These are phyloP conservation scores for Pseudogymnoascus pannorum DNA, from an alignment of 2,329 filamentous ascomycete genomes.

Conservation along the genomic window DNA sequence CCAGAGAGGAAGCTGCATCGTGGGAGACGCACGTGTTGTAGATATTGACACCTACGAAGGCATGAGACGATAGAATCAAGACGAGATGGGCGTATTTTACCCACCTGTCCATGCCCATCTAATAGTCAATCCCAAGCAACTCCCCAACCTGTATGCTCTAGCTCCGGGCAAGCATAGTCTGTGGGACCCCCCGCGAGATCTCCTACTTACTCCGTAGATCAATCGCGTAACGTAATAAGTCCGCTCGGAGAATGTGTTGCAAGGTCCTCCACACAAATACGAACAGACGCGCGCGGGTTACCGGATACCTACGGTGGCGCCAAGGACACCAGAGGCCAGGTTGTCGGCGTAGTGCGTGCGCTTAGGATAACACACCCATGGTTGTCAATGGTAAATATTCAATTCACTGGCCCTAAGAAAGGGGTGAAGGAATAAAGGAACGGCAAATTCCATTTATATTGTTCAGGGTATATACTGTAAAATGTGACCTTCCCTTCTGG, in stretches of 20 bases:
- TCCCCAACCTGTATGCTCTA: neutral
- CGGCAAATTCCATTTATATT: constrained; percentile 1
- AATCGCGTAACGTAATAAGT: neutral
- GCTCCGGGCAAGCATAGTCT: neutral
- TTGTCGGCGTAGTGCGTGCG: neutral
- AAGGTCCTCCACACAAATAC: neutral
- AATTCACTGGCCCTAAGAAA: neutral
- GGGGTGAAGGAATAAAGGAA: neutral
- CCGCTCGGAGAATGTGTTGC: neutral
- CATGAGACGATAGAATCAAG: neutral
- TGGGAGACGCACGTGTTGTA: neutral
- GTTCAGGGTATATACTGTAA: constrained; percentile 6
- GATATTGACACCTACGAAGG: no score
- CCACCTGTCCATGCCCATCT: neutral
- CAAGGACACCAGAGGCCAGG: neutral
- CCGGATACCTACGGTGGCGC: neutral
- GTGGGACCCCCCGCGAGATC: neutral
- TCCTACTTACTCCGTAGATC: no score
- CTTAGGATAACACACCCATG: neutral
- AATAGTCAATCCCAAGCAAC: neutral
- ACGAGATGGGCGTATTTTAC: neutral
- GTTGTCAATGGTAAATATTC: neutral
- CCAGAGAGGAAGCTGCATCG: neutral
- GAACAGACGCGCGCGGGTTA: neutral
- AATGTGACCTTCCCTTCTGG: constrained; percentile 8